A percentile compares a stretch with the other conserved stretches of the same genome.
Conservation (phyloP, 495 filamentous ascomycete genomes). For the Rusavskia elegans region DNA sequence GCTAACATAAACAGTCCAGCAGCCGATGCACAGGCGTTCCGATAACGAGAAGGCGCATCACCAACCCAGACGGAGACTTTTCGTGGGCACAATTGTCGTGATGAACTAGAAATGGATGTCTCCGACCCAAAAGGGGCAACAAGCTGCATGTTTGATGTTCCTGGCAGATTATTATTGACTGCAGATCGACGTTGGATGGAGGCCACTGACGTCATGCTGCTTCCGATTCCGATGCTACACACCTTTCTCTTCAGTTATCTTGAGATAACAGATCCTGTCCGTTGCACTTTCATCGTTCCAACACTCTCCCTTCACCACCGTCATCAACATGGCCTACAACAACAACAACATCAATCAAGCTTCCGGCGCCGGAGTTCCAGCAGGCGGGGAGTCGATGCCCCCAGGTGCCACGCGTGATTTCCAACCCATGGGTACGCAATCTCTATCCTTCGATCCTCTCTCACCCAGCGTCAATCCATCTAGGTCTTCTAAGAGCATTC, state of each 20-base stretch:
- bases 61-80: too few species aligned
- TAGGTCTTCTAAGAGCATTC: not conserved
- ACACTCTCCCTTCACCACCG: too few species aligned
- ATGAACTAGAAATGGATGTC: not conserved
- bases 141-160: not conserved
- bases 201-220: not conserved
- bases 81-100: not conserved
- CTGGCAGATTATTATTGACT: not conserved
- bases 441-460: not conserved
- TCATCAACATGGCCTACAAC: too few species aligned
- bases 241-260: not conserved
- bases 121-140: not conserved
- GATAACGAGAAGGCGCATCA: too few species aligned
- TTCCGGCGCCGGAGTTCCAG: not conserved
- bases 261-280: not conserved
- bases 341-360: not conserved
- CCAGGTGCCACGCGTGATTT: not conserved
- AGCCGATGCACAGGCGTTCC: too few species aligned
- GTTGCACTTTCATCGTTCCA: too few species aligned
- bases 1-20: too few species aligned
- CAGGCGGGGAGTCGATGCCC: not conserved
- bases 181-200: not conserved
- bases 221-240: not conserved
- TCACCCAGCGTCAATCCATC: not conserved
- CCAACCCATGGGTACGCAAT: not conserved